These are phyloP conservation scores for Malassezia psittaci DNA, from an alignment of 1,284 basidiomycete species.

Conservation along the genomic window DNA sequence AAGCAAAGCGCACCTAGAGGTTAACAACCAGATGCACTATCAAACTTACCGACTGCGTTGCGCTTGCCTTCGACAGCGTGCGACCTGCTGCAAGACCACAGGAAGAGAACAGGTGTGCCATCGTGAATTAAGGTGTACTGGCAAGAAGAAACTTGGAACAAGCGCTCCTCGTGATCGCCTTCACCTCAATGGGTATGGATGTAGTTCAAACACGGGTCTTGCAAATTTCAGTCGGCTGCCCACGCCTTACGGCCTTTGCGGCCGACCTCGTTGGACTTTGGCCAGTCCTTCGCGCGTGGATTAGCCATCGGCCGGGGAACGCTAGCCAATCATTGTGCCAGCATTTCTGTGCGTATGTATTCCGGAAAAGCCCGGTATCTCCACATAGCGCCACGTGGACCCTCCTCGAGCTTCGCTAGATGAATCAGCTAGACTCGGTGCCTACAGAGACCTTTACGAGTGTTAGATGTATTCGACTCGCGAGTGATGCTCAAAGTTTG, in stretches of 20 bases:
- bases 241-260: conserved; percentile 5
- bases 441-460: conserved; percentile 12
- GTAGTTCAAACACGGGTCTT: conserved; percentile 16
- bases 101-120: conserved; percentile 19
- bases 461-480: conserved; percentile 11
- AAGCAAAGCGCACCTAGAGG: conserved; percentile 32
- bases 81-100: conserved; percentile 12
- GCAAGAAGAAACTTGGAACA: conserved; percentile 3
- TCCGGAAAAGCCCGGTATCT: conserved; percentile 10
- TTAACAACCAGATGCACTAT: background rate
- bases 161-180: conserved; percentile 10
- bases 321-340: conserved; percentile 8
- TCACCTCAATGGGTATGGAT: conserved; percentile 16
- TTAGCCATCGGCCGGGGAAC: conserved; percentile 13
- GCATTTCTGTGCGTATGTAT: conserved; percentile 8
- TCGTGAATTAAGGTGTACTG: conserved; percentile 2
- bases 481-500: background rate
- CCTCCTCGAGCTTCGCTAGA: too few relatives aligned
- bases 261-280: background rate
- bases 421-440: background rate
- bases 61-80: conserved; percentile 3
- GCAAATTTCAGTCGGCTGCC: conserved; percentile 10
- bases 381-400: conserved; percentile 13
- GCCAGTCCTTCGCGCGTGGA: conserved; percentile 11
- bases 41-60: conserved; percentile 15